These are phyloP conservation scores for Talaromyces liani DNA, from an alignment of 495 filamentous ascomycete genomes.

Conservation along the genomic window DNA sequence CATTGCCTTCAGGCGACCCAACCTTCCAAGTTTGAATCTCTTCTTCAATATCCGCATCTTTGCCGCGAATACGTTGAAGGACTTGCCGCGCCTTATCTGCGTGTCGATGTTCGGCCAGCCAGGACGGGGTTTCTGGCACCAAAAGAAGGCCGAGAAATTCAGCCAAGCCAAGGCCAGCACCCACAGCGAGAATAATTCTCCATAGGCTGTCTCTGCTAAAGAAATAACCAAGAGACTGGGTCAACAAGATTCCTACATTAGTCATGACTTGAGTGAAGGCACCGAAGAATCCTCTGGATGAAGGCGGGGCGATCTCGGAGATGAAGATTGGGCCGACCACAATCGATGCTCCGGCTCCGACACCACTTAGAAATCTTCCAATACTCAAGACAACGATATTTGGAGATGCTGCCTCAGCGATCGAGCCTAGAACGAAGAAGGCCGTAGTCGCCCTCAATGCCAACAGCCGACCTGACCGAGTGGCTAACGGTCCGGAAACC, in stretches of 20 bases:
- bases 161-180: slow-evolving; percentile 55
- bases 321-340: slow-evolving; percentile 97
- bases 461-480: slow-evolving; percentile 61
- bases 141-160: slow-evolving; percentile 61
- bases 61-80: slow-evolving; percentile 68
- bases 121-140: slow-evolving; percentile 79
- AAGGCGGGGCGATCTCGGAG: slow-evolving; percentile 77
- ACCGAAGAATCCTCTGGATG: slow-evolving; percentile 76
- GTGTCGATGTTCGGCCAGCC: slow-evolving; percentile 65
- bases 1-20: slow-evolving; percentile 33
- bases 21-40: slow-evolving; percentile 62
- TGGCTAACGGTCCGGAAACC: slow-evolving; percentile 63
- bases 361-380: slow-evolving; percentile 71
- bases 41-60: slow-evolving; percentile 58
- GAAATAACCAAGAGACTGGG: slow-evolving; percentile 82
- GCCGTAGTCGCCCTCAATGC: slow-evolving; percentile 65
- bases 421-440: slow-evolving; percentile 69
- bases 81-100: slow-evolving; percentile 51
- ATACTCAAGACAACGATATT: slow-evolving; percentile 59
- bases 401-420: slow-evolving; percentile 62
- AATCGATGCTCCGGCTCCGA: slow-evolving; percentile 78
- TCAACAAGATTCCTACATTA: slow-evolving; percentile 83
- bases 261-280: slow-evolving; percentile 89
- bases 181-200: slow-evolving; percentile 73
- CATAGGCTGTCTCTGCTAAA: slow-evolving; percentile 69